Percentiles rank a stretch among this genome's conserved stretches.
These are phyloP conservation scores for Aspergillus niger DNA, from an alignment of 2,329 filamentous ascomycete genomes.

Conservation along the genomic window DNA sequence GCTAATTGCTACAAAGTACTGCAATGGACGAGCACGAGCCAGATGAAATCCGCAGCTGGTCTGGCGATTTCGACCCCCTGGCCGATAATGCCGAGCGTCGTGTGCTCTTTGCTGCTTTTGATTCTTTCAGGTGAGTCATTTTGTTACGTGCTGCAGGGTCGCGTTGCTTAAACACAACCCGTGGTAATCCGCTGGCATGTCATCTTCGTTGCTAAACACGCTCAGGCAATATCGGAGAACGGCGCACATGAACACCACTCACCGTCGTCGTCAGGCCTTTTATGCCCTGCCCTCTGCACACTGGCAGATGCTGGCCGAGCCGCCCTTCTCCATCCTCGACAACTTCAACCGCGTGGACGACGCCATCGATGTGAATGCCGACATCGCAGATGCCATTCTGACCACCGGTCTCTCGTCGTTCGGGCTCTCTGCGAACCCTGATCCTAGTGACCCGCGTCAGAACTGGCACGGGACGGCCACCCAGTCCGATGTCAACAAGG, in stretches of 20 bases:
- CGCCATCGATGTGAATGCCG: conserved; percentile 85
- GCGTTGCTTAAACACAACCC: too few relatives aligned
- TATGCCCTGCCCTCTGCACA: conserved; percentile 84
- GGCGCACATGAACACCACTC: conserved; percentile 87
- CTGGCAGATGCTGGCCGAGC: conserved; percentile 76
- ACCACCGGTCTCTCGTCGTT: conserved; percentile 69
- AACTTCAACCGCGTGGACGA: conserved; percentile 78
- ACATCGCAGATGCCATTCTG: conserved; percentile 77
- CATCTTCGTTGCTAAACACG: conserved; percentile 8
- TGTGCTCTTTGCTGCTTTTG: conserved; percentile 78
- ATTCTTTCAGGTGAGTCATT: conserved; percentile 79
- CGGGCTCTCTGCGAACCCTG: conserved; percentile 48
- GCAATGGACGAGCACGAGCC: conserved; percentile 16
- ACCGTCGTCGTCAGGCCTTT: conserved; percentile 86
- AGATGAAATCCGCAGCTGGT: conserved; percentile 50
- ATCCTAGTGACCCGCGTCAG: conserved; percentile 46
- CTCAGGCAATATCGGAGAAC: conserved; percentile 77
- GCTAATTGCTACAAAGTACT: not conserved
- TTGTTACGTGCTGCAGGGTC: too few relatives aligned
- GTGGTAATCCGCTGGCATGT: too few relatives aligned
- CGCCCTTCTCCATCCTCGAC: conserved; percentile 80
- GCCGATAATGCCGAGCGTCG: conserved; percentile 77
- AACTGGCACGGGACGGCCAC: conserved; percentile 73
- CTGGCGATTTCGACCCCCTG: conserved; percentile 64
- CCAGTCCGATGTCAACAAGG: conserved; percentile 79